These are phyloP conservation scores for Rugiboletus extremiorientalis DNA, from an alignment of 1,284 basidiomycete genomes.

Conservation along the genomic window DNA sequence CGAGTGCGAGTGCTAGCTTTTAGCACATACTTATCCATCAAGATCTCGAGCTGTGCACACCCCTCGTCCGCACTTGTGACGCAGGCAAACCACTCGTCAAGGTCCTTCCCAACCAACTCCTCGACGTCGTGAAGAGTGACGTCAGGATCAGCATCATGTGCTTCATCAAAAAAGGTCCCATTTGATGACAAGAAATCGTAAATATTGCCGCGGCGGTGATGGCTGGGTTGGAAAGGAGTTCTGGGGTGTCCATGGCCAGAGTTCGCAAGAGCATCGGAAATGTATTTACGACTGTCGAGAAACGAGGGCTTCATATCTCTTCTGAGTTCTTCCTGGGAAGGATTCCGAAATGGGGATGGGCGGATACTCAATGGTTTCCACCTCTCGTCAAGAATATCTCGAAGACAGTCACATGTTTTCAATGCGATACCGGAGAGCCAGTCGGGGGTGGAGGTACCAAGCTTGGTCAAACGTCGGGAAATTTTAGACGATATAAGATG, in stretches of 20 bases:
- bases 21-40: slow-evolving; percentile 28
- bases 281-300: slow-evolving; percentile 22
- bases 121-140: slow-evolving; percentile 37
- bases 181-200: slow-evolving; percentile 16
- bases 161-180: slow-evolving; percentile 10
- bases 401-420: background rate
- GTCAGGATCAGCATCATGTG: slow-evolving; percentile 7
- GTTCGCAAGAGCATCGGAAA: slow-evolving; percentile 14
- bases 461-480: slow-evolving; percentile 37
- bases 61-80: slow-evolving; percentile 9
- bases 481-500: slow-evolving; percentile 29
- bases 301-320: slow-evolving; percentile 33
- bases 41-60: slow-evolving; percentile 15
- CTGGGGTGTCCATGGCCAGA: background rate
- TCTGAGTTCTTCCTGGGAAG: slow-evolving; percentile 22
- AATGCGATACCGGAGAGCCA: slow-evolving; percentile 11
- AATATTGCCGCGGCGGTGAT: slow-evolving; percentile 6
- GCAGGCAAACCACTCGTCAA: slow-evolving; percentile 31
- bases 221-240: slow-evolving; percentile 10
- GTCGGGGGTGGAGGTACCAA: slow-evolving; percentile 13
- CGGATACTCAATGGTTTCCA: background rate
- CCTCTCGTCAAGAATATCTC: slow-evolving; percentile 1
- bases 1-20: too few species aligned
- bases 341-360: slow-evolving; percentile 22
- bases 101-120: slow-evolving; percentile 19